Evolutionary conservation across 2,329 filamentous ascomycete genomes (phyloP).

Genomic region (Aspergillus intermedius): DNA sequence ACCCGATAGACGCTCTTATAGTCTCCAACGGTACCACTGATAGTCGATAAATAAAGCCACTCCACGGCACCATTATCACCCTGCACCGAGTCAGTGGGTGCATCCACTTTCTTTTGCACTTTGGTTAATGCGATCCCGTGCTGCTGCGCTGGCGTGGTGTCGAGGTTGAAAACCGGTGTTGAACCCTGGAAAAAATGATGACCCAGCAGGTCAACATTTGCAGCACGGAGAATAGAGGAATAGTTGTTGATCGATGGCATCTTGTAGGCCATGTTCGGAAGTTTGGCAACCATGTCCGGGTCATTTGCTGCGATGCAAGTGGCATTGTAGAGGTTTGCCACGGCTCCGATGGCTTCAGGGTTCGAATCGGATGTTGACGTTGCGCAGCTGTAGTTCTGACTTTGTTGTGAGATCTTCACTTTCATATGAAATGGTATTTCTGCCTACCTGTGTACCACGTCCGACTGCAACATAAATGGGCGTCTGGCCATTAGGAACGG

Average conservation of each 20-base stretch:
- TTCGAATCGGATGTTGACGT: slow-evolving; percentile 51
- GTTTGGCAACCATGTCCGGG: slow-evolving; percentile 57
- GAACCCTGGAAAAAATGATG: slow-evolving; percentile 72
- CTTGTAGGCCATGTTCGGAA: slow-evolving; percentile 63
- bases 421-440: background rate
- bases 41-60: slow-evolving; percentile 66
- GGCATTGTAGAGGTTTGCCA: slow-evolving; percentile 81
- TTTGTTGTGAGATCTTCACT: slow-evolving; percentile 24
- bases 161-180: slow-evolving; percentile 74
- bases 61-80: slow-evolving; percentile 64
- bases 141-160: slow-evolving; percentile 44
- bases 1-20: slow-evolving; percentile 76
- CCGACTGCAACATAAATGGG: slow-evolving; percentile 78
- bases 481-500: slow-evolving; percentile 53
- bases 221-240: slow-evolving; percentile 40
- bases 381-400: slow-evolving; percentile 82
- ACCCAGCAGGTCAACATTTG: slow-evolving; percentile 60
- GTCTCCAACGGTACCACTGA: slow-evolving; percentile 51
- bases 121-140: slow-evolving; percentile 55
- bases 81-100: slow-evolving; percentile 54
- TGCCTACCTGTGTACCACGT: slow-evolving; percentile 60
- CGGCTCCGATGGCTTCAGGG: slow-evolving; percentile 64
- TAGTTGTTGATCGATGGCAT: slow-evolving; percentile 49
- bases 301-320: slow-evolving; percentile 68
- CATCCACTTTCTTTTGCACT: slow-evolving; percentile 56